Percentiles rank a stretch among this genome's conserved stretches.
phyloP scores from a whole-genome alignment of 345 rosid genomes.

The Camelina neglecta region DNA sequence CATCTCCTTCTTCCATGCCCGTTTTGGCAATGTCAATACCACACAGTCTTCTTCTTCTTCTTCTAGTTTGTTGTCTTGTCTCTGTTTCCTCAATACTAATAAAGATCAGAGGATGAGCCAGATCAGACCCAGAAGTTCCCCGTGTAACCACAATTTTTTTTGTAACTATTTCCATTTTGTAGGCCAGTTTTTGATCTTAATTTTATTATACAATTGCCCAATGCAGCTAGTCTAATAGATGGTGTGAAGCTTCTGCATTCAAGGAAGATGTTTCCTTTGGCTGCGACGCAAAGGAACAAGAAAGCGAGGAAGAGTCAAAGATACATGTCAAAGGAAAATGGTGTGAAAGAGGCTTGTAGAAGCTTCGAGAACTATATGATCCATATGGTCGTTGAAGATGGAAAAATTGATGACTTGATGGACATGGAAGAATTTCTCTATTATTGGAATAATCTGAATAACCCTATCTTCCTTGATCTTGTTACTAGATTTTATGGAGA shows the following conservation, averaged over 20 bases:
- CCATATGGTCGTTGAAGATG: slow-evolving; percentile 78
- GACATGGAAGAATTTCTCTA: slow-evolving; percentile 82
- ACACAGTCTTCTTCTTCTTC: slow-evolving; percentile 21
- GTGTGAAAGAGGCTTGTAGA: slow-evolving; percentile 73
- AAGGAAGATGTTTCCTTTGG: slow-evolving; percentile 47
- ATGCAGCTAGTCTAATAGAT: slow-evolving; percentile 34
- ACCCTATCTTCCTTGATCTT: slow-evolving; percentile 67
- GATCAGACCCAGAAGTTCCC: slow-evolving; percentile 44
- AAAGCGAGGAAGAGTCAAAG: slow-evolving; percentile 24
- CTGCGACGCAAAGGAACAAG: slow-evolving; percentile 47
- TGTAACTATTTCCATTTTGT: background rate
- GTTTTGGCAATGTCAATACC: slow-evolving; percentile 24
- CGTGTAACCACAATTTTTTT: slow-evolving; percentile 27
- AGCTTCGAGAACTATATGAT: slow-evolving; percentile 82
- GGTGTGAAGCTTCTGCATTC: slow-evolving; percentile 39
- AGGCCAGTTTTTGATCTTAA: background rate
- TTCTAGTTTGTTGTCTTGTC: slow-evolving; percentile 25
- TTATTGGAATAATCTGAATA: slow-evolving; percentile 75
- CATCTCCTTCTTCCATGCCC: slow-evolving; percentile 42
- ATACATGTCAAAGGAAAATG: slow-evolving; percentile 37
- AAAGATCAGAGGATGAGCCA: slow-evolving; percentile 47
- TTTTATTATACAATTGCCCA: background rate
- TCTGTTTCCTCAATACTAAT: slow-evolving; percentile 33
- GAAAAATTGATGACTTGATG: slow-evolving; percentile 61
- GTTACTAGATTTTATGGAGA: slow-evolving; percentile 83